These are phyloP conservation scores for Nannizzia gypsea DNA, from an alignment of 2,329 filamentous ascomycete genomes.

Conservation along the genomic window DNA sequence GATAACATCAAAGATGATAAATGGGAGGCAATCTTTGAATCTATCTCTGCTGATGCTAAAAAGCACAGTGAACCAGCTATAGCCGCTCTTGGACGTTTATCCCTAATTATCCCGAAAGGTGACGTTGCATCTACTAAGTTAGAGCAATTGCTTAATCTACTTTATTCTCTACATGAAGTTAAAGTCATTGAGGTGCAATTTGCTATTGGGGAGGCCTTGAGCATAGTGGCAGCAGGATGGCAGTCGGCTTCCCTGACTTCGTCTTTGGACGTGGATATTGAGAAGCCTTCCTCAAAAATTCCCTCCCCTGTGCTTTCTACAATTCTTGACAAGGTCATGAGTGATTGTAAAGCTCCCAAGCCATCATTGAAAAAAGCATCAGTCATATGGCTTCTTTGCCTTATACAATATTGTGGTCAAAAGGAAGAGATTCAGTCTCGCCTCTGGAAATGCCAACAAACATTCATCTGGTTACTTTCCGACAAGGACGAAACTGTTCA, in stretches of 20 bases:
- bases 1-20: conserved; percentile 20
- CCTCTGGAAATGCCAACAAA: conserved; percentile 66
- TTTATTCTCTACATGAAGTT: conserved; percentile 71
- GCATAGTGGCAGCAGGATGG: conserved; percentile 68
- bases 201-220: conserved; percentile 76
- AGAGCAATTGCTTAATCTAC: conserved; percentile 48
- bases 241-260: conserved; percentile 66
- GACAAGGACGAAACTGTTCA: conserved; percentile 91
- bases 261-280: conserved; percentile 59
- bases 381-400: conserved; percentile 85
- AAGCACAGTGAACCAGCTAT: conserved; percentile 75
- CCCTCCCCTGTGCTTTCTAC: conserved; percentile 35
- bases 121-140: conserved; percentile 24
- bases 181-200: conserved; percentile 83
- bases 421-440: conserved; percentile 60
- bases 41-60: conserved; percentile 58
- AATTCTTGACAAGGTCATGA: conserved; percentile 60
- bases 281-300: conserved; percentile 30
- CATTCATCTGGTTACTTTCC: conserved; percentile 76
- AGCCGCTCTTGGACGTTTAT: conserved; percentile 63
- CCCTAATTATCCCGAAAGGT: conserved; percentile 39
- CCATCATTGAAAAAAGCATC: conserved; percentile 83
- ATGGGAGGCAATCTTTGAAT: conserved; percentile 44
- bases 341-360: conserved; percentile 71
- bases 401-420: conserved; percentile 82